Evolutionary conservation across 306 rosid species (phyloP).

Genomic region (Hippophae tibetana): DNA sequence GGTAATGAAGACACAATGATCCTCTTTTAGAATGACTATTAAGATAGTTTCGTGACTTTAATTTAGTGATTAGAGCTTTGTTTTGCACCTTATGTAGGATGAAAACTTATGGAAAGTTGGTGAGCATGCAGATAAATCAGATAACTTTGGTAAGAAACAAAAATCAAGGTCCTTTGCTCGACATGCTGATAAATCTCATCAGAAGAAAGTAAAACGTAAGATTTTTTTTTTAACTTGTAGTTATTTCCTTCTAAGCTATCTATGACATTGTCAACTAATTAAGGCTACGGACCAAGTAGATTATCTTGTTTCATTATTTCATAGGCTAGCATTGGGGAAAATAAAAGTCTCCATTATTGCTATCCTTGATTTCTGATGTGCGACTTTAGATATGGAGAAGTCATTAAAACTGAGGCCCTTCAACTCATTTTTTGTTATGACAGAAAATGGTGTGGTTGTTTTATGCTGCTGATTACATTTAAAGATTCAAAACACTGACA

Average conservation of each 20-base stretch:
- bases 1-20: no score
- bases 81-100: conserved; percentile 26
- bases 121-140: conserved; percentile 30
- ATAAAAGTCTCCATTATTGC: no score
- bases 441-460: no score
- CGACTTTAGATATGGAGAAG: no score
- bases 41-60: no score
- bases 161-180: conserved; percentile 33
- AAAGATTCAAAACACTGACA: no score
- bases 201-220: conserved; percentile 45
- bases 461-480: no score
- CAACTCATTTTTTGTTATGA: no score
- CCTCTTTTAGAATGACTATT: no score
- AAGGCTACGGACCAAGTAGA: neutral
- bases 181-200: conserved; percentile 33
- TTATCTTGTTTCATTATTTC: neutral
- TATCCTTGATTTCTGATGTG: no score
- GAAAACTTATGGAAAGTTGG: conserved; percentile 33
- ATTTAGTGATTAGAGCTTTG: neutral
- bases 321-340: no score
- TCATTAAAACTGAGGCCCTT: no score
- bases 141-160: conserved; percentile 29
- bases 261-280: neutral
- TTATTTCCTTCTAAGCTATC: neutral
- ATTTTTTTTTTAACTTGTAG: conserved; percentile 7